Conservation (phyloP, 2,329 filamentous ascomycete species). For the Aureobasidium subglaciale region DNA sequence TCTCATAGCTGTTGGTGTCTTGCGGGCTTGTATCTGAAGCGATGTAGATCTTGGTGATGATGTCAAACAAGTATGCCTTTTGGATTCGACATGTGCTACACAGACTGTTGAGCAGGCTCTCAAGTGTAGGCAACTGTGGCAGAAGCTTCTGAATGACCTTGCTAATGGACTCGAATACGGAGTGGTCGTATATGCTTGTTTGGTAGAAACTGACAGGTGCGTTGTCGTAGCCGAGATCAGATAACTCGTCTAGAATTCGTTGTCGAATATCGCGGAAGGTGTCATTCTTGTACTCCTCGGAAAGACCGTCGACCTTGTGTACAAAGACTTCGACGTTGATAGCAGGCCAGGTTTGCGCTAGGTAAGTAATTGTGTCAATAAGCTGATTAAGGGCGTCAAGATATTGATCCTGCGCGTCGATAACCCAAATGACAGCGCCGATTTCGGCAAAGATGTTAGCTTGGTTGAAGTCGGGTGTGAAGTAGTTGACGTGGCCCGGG, state of each 20-base stretch:
- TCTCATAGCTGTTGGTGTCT: slow-evolving; percentile 94
- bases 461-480: slow-evolving; percentile 82
- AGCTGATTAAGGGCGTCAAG: slow-evolving; percentile 81
- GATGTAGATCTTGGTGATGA: slow-evolving; percentile 97
- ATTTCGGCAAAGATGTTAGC: slow-evolving; percentile 92
- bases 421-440: slow-evolving; percentile 94
- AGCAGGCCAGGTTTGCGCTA: slow-evolving; percentile 81
- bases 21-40: slow-evolving; percentile 89
- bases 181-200: slow-evolving; percentile 97
- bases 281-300: slow-evolving; percentile 92
- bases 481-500: slow-evolving; percentile 87
- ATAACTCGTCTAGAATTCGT: slow-evolving; percentile 90
- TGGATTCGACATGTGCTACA: slow-evolving; percentile 92
- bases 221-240: slow-evolving; percentile 87
- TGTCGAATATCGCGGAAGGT: slow-evolving; percentile 96
- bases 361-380: slow-evolving; percentile 79
- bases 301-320: slow-evolving; percentile 96
- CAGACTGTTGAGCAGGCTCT: slow-evolving; percentile 88
- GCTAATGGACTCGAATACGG: slow-evolving; percentile 95
- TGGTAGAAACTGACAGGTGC: slow-evolving; percentile 91
- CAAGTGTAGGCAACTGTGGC: slow-evolving; percentile 83
- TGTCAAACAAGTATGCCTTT: slow-evolving; percentile 96
- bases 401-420: slow-evolving; percentile 97
- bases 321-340: slow-evolving; percentile 99
- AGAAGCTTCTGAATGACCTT: slow-evolving; percentile 98